phyloP scores from a whole-genome alignment of 805 yeast species.

The Teunomyces cretensis region DNA sequence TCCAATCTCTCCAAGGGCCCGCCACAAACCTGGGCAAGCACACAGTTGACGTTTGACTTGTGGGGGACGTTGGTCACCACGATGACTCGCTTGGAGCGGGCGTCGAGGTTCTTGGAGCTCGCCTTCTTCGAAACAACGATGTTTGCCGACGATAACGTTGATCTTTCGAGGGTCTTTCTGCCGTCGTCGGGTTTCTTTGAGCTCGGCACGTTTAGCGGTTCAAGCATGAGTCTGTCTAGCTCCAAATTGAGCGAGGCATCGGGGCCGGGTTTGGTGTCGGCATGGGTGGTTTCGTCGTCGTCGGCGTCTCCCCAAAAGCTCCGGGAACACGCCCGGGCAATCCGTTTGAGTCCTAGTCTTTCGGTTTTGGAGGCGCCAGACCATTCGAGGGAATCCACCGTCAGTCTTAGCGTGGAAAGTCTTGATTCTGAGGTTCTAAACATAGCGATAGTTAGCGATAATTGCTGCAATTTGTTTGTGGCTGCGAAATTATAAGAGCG shows the following conservation, averaged over 20 bases:
- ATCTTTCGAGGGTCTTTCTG: not conserved
- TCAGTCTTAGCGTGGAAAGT: not conserved
- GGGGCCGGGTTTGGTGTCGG: not conserved
- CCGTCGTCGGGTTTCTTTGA: not conserved
- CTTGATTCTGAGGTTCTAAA: not conserved
- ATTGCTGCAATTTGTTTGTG: slow-evolving; percentile 2
- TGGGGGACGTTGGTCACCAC: slow-evolving; percentile 40
- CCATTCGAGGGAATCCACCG: not conserved
- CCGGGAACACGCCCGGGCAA: slow-evolving; percentile 7
- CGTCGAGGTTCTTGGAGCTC: not conserved
- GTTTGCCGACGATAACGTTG: not conserved
- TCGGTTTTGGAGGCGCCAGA: slow-evolving; percentile 4
- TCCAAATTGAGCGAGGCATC: not conserved
- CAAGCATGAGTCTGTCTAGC: not conserved
- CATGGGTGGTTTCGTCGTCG: not conserved
- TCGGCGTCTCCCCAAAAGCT: slow-evolving; percentile 5
- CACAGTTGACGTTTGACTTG: slow-evolving; percentile 46
- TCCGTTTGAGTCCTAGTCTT: slow-evolving; percentile 4
- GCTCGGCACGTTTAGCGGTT: not conserved
- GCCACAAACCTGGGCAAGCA: slow-evolving; percentile 59
- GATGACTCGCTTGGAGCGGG: slow-evolving; percentile 24
- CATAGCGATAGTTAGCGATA: slow-evolving; percentile 7
- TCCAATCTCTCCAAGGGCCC: slow-evolving; percentile 64
- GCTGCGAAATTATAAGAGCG: not conserved
- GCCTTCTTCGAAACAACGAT: not conserved